Base-by-base conservation (phyloP, 148 eudicot species). In the Vaccinium darrowii region DNA sequence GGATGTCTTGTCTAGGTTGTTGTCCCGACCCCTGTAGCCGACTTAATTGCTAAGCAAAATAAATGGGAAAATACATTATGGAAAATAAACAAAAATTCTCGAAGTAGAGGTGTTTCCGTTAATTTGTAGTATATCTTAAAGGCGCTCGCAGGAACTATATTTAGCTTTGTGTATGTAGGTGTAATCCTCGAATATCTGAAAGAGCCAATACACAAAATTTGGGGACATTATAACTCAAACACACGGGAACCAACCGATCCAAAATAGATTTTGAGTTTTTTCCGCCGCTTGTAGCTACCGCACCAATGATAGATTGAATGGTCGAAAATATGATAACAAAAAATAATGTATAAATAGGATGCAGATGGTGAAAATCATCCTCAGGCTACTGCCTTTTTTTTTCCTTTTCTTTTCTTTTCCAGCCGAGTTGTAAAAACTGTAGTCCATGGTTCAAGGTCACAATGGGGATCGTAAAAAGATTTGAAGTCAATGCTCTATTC, bases 181-280 rank as follows among this genome's bases (percentile, higher is more conserved):
- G 3, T 8, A 13, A n/a, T 14, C 33, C 36, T 8, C 5, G 39
- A 2, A 25, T 25, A 3, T 30, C 8, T 5, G 1, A 72, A 33
- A 33, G 16, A 72, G 21, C 47, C 8, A 33, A 27, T 72, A 4
- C 21, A 74, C 57, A 36, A 83, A 36, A 83, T 27, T 39, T n/a
- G 21, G 79, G 23, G 50, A 83, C 10, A 25, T 18, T 39, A 83
- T 36, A 7, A 19, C 33, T 25, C 47, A 62, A 76, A 83, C 16
- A 21, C 43, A 76, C 13, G 81, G 12, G 49, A 83, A 60, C 85
- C 85, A 76, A 23, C 18, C 43, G 39, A 33, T 5, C 30, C 15
- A 83, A 56, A 57, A 18, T 74, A 36, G 85, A 74, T 67, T 27
- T 15, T 53, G 71, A 80, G 67, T 36, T 75, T 16, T 52, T 83